Percentiles rank a stretch among this genome's conserved stretches.
phyloP scores from a whole-genome alignment of 768 basidiomycete species.

The Amanita molliuscula region DNA sequence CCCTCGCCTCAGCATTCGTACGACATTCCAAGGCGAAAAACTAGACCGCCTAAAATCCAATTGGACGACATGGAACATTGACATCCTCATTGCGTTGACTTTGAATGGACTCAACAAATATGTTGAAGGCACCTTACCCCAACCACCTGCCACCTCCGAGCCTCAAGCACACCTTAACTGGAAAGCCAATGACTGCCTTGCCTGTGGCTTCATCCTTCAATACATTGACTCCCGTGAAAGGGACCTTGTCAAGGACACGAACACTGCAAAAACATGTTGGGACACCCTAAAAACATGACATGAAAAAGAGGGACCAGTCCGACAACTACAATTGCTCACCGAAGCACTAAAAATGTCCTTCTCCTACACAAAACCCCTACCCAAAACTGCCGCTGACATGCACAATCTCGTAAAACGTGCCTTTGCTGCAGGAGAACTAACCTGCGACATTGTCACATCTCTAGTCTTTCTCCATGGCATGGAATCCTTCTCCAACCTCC shows the following conservation, averaged over 20 bases:
- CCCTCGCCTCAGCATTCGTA: background rate
- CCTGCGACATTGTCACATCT: background rate
- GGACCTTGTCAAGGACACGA: background rate
- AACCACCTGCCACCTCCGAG: background rate
- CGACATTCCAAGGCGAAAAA: background rate
- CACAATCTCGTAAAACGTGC: background rate
- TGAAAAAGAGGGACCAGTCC: background rate
- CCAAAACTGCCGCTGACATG: background rate
- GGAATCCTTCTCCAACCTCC: background rate
- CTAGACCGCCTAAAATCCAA: background rate
- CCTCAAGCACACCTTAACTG: background rate
- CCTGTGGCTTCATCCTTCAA: background rate
- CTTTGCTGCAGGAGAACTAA: background rate
- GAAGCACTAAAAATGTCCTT: background rate
- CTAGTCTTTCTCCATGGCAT: background rate
- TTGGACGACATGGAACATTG: background rate
- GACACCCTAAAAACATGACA: background rate
- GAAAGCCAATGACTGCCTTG: background rate
- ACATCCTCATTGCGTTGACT: background rate
- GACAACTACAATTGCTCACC: background rate
- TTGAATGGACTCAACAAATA: background rate
- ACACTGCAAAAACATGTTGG: background rate
- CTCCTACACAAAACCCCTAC: background rate
- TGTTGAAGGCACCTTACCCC: background rate
- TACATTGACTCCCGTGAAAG: background rate